Evolutionary conservation across 2,329 filamentous ascomycete species (phyloP), one percentile per base, ranked within the genome.

Genomic region (Metarhizium anisopliae): DNA sequence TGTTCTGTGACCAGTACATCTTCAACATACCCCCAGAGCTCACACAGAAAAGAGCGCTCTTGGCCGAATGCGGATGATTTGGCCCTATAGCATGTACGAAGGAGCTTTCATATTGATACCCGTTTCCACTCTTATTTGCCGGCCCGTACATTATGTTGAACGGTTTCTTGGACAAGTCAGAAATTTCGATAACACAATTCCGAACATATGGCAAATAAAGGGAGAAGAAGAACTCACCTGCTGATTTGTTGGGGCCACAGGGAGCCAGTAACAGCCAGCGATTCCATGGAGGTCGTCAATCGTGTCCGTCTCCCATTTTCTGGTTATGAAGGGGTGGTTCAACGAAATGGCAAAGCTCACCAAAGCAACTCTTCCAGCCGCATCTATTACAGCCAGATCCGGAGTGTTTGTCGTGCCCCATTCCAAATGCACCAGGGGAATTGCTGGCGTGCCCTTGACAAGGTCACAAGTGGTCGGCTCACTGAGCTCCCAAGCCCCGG

Each of bases 241-340:
- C 62, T 72, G 70, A 62, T 67, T 67, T n/a, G 66, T 65, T 3
- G 79, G 76, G 32, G 79, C 74, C 29, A 85, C 76, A n/a, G 78
- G 75, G 55, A 97, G 76, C 94, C 94, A 99, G 71, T 90, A 87
- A 67, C 90, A 81, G 3, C 93, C 94, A 6, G 95, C 89, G 5
- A 95, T 77, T 52, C 85, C 82, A 61, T 87, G 84, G 42, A 89
- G 76, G 67, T 95, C 90, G 63, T 91, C 87, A 54, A 85, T 75
- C 2, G 81, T 72, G 65, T 93, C 90, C n/a, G 76, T 70, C 29
- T 85, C 79, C 71, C 84, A 86, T 55, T 77, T 80, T 47, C 85
- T 81, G 52, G 78, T 77, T 10, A 82, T 68, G 36, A 78, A 80
- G 56, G 92, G 82, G 53, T 84, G 82, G 66, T 96, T 95, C 50